A percentile compares a stretch with the other conserved stretches of the same genome.
Conservation (phyloP, 345 rosid genomes). For the Chamaenerion angustifolium region DNA sequence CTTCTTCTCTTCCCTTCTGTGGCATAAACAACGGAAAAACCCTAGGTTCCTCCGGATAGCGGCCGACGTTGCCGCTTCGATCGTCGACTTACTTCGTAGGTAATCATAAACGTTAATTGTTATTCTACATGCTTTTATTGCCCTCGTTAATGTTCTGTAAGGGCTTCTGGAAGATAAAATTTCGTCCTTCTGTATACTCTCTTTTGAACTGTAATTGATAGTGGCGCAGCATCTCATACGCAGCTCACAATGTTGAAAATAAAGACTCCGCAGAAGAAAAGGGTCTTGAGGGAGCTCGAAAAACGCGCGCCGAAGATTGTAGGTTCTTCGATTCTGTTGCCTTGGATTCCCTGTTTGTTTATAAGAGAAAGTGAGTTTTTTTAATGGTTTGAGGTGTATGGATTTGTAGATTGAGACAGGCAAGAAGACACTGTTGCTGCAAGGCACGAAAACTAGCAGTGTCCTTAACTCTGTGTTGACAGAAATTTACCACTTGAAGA, state of each 20-base stretch:
- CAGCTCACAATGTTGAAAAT: conserved; percentile 29
- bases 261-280: conserved; percentile 38
- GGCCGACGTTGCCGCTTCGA: no score
- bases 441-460: conserved; percentile 76
- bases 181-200: no score
- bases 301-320: conserved; percentile 80
- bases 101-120: no score
- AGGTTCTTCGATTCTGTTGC: conserved; percentile 8
- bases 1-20: no score
- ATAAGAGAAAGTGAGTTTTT: not conserved
- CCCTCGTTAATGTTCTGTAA: no score
- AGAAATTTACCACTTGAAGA: conserved; percentile 65
- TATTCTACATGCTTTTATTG: no score
- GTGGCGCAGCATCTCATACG: not conserved
- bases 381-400: conserved; percentile 8
- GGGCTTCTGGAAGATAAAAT: no score
- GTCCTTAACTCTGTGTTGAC: conserved; percentile 49
- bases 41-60: no score
- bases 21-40: no score
- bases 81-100: no score
- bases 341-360: no score
- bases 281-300: conserved; percentile 50
- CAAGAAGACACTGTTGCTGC: conserved; percentile 86
- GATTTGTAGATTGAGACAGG: conserved; percentile 62
- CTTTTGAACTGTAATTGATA: no score